Conservation (phyloP, 768 basidiomycete genomes). For the Rickenella mellea region DNA sequence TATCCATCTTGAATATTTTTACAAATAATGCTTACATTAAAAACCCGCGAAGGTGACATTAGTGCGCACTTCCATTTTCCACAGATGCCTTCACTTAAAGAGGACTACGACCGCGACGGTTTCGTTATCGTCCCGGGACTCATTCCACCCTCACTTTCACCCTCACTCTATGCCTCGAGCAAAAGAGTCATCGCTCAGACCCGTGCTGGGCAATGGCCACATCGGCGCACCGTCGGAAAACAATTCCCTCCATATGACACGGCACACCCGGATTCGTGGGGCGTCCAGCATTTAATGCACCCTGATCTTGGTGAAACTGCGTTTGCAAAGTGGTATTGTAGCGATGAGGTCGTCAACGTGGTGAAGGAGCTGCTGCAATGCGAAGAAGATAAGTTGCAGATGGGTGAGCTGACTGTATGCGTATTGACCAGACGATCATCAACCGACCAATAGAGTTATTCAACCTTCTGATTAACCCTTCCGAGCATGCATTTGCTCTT, state of each 20-base stretch:
- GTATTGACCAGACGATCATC: background rate
- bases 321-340: conserved; percentile 65
- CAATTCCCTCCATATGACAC: conserved; percentile 69
- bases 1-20: too few species aligned
- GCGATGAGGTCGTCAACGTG: conserved; percentile 32
- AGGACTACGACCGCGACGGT: conserved; percentile 50
- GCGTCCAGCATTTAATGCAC: conserved; percentile 77
- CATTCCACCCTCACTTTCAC: conserved; percentile 27
- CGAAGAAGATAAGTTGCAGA: conserved; percentile 49
- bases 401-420: conserved; percentile 43
- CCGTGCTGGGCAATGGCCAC: conserved; percentile 51
- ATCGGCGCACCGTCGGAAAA: conserved; percentile 64
- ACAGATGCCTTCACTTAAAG: too few species aligned
- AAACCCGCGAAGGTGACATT: too few species aligned
- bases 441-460: conserved; percentile 45
- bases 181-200: conserved; percentile 41
- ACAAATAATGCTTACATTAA: too few species aligned
- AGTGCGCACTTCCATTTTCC: too few species aligned
- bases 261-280: conserved; percentile 61
- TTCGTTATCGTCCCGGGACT: conserved; percentile 56
- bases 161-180: conserved; percentile 39
- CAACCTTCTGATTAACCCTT: conserved; percentile 67
- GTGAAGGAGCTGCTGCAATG: conserved; percentile 46
- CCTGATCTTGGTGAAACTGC: conserved; percentile 50
- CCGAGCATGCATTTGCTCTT: conserved; percentile 54